phyloP scores from a whole-genome alignment of 2,329 filamentous ascomycete genomes.

The Hirsutella thompsonii region DNA sequence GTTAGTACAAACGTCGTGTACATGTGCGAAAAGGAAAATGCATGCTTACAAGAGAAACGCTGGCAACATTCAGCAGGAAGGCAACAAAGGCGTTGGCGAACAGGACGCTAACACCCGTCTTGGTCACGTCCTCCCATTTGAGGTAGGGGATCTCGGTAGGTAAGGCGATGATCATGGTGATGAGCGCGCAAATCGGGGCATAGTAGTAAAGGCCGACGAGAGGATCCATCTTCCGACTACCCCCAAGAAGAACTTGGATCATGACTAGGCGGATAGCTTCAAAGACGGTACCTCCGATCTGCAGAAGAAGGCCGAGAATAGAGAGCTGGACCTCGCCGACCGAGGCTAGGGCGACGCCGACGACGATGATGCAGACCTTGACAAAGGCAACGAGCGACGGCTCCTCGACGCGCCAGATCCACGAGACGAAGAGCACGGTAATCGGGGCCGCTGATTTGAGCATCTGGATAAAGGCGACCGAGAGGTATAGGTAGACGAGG shows the following conservation, averaged over 20 bases:
- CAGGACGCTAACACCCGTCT: slow-evolving; percentile 51
- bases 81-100: slow-evolving; percentile 63
- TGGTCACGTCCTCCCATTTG: slow-evolving; percentile 50
- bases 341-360: slow-evolving; percentile 38
- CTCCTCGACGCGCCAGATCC: slow-evolving; percentile 39
- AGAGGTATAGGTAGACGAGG: slow-evolving; percentile 54
- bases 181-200: slow-evolving; percentile 68
- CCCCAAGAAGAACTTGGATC: slow-evolving; percentile 71
- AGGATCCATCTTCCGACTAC: slow-evolving; percentile 72
- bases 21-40: neutral
- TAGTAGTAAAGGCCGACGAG: slow-evolving; percentile 85
- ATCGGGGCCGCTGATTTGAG: slow-evolving; percentile 57
- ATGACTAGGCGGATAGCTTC: slow-evolving; percentile 74
- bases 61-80: slow-evolving; percentile 70
- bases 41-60: slow-evolving; percentile 66
- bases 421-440: slow-evolving; percentile 52
- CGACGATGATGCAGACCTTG: slow-evolving; percentile 38
- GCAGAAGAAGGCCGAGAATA: slow-evolving; percentile 52
- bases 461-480: slow-evolving; percentile 59
- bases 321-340: slow-evolving; percentile 58
- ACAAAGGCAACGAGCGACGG: slow-evolving; percentile 29
- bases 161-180: slow-evolving; percentile 61
- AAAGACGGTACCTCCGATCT: slow-evolving; percentile 64
- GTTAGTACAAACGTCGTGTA: no score
- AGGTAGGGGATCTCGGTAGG: slow-evolving; percentile 57